These are phyloP conservation scores for Jaenimonas drosophilae DNA, from an alignment of 208 protist genomes.

Conservation along the genomic window DNA sequence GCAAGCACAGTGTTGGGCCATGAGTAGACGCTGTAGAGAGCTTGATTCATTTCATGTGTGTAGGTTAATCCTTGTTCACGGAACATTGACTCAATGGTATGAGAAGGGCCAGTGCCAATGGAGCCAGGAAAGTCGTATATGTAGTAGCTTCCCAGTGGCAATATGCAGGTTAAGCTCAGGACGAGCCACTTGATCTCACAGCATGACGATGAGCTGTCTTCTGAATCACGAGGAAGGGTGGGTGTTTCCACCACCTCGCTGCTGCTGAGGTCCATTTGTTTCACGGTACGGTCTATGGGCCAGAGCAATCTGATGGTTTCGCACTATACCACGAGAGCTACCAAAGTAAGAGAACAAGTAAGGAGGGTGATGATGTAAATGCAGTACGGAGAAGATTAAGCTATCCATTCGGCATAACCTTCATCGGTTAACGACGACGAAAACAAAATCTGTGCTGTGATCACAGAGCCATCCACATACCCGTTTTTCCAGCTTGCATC, in stretches of 20 bases:
- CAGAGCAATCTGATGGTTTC: too few species aligned
- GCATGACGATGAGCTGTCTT: conserved; percentile 25
- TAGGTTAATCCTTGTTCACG: conserved; percentile 28
- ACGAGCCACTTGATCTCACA: conserved; percentile 72
- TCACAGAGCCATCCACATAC: too few species aligned
- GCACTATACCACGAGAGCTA: too few species aligned
- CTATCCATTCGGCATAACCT: too few species aligned
- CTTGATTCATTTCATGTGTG: conserved; percentile 82
- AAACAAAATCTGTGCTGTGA: conserved; percentile 2
- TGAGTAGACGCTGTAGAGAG: conserved; percentile 89
- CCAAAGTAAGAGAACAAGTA: neutral
- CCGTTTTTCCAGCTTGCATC: too few species aligned
- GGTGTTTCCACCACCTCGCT: conserved; percentile 2
- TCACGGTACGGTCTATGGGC: neutral
- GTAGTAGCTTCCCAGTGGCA: conserved; percentile 81
- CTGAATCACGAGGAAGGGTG: neutral
- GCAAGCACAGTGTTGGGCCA: conserved; percentile 88
- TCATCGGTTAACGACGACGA: neutral
- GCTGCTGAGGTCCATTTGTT: too few species aligned
- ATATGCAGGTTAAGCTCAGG: conserved; percentile 65
- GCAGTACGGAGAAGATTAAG: too few species aligned
- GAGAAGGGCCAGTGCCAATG: conserved; percentile 41
- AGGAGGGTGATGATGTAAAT: neutral
- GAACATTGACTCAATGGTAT: conserved; percentile 60
- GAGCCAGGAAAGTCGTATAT: conserved; percentile 77